Percentiles rank a stretch among this genome's conserved stretches.
Conservation (phyloP, 1,284 basidiomycete species). For the Cryptococcus hybrid region DNA sequence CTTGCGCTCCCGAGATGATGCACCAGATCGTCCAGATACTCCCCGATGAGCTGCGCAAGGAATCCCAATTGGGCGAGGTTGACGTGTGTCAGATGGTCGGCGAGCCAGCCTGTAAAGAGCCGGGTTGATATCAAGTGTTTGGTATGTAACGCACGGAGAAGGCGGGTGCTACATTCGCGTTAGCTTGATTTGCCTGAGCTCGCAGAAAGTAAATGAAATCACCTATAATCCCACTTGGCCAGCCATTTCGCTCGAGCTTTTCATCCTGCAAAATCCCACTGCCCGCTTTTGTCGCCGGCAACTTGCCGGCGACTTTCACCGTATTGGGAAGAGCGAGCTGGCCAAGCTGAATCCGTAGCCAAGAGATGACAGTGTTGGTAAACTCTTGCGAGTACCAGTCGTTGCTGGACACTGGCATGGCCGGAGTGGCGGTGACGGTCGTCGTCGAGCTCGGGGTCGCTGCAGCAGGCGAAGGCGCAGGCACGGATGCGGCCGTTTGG, state of each 20-base stretch:
- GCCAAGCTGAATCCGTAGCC: conserved; percentile 81
- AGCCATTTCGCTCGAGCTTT: conserved; percentile 29
- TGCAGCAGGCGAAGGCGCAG: conserved; percentile 30
- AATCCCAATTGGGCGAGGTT: conserved; percentile 86
- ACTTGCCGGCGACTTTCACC: conserved; percentile 64
- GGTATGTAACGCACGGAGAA: conserved; percentile 73
- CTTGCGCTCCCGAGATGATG: conserved; percentile 40
- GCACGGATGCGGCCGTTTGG: conserved; percentile 3
- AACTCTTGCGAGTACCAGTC: conserved; percentile 84
- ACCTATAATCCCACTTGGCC: conserved; percentile 45
- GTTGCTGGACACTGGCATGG: conserved; percentile 61
- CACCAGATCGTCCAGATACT: conserved; percentile 73
- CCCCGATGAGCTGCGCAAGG: conserved; percentile 70
- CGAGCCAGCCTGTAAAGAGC: conserved; percentile 78
- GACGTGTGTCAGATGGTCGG: conserved; percentile 69
- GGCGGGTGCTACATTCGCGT: conserved; percentile 58
- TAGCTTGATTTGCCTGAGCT: not conserved
- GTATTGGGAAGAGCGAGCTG: conserved; percentile 80
- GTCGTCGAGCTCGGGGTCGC: conserved; percentile 40
- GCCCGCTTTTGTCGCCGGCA: conserved; percentile 19
- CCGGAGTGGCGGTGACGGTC: conserved; percentile 35
- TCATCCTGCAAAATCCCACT: conserved; percentile 54
- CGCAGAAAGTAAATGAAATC: conserved; percentile 1
- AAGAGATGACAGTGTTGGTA: conserved; percentile 80
- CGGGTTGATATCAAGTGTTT: conserved; percentile 79